phyloP scores from a whole-genome alignment of 768 basidiomycete genomes.

The Naganishia randhawae region DNA sequence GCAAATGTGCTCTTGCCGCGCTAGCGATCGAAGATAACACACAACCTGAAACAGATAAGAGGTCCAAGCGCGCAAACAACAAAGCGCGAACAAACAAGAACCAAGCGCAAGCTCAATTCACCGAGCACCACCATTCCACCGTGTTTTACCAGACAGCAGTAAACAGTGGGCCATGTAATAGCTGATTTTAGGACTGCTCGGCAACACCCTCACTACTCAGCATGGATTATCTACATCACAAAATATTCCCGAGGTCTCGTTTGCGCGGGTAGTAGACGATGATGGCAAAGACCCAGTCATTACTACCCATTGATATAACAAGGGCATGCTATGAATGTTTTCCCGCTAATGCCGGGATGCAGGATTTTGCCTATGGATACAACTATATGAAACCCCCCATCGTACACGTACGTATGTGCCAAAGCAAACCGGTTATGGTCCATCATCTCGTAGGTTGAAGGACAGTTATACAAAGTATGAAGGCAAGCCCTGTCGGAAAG shows the following conservation, averaged over 20 bases:
- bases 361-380: slow-evolving; percentile 23
- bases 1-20: not conserved
- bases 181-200: too few species aligned
- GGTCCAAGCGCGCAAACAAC: slow-evolving; percentile 2
- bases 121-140: too few species aligned
- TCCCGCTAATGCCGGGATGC: slow-evolving; percentile 5
- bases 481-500: slow-evolving; percentile 27
- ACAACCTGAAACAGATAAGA: slow-evolving; percentile 3
- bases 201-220: too few species aligned
- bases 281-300: too few species aligned
- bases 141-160: too few species aligned
- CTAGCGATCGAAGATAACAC: slow-evolving; percentile 2
- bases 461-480: slow-evolving; percentile 33
- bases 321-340: not conserved
- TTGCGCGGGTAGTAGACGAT: too few species aligned
- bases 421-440: not conserved
- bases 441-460: not conserved
- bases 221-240: too few species aligned
- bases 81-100: too few species aligned
- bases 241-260: too few species aligned
- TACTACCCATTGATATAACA: too few species aligned
- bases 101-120: too few species aligned
- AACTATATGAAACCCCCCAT: not conserved
- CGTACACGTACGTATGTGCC: slow-evolving; percentile 11
- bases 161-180: too few species aligned